phyloP scores from a whole-genome alignment of 2,329 filamentous ascomycete genomes.

The Aureobasidium uvarum region DNA sequence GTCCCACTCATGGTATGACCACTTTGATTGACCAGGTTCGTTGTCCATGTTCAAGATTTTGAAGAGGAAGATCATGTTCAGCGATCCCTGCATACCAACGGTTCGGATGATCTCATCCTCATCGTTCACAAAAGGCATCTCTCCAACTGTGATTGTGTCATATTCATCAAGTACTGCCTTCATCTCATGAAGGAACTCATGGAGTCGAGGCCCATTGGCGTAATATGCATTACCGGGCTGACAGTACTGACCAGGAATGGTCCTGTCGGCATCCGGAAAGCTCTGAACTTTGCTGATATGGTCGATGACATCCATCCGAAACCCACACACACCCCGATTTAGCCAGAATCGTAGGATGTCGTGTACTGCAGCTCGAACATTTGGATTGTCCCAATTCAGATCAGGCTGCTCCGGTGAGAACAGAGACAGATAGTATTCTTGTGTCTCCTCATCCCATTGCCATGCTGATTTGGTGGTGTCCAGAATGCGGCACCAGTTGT shows the following conservation, averaged over 20 bases:
- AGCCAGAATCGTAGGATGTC: conserved; percentile 65
- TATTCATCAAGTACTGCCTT: conserved; percentile 48
- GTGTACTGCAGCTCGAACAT: conserved; percentile 67
- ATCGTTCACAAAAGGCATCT: conserved; percentile 51
- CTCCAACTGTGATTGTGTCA: conserved; percentile 53
- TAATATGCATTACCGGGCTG: conserved; percentile 30
- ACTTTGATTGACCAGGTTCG: conserved; percentile 43
- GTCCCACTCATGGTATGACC: conserved; percentile 24
- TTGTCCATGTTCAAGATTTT: conserved; percentile 49
- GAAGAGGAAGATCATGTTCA: conserved; percentile 74
- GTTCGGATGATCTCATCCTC: conserved; percentile 52
- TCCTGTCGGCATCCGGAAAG: conserved; percentile 32
- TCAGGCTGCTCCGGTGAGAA: conserved; percentile 77
- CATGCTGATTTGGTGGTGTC: conserved; percentile 59
- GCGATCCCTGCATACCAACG: conserved; percentile 52
- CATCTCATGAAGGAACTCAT: conserved; percentile 50
- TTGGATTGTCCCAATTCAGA: conserved; percentile 76
- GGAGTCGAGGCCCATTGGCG: conserved; percentile 43
- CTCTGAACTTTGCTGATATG: conserved; percentile 33
- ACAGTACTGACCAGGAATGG: conserved; percentile 27
- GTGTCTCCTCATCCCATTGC: conserved; percentile 70
- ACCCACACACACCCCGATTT: conserved; percentile 59
- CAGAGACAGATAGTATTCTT: conserved; percentile 74
- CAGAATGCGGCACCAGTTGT: conserved; percentile 63
- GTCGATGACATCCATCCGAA: conserved; percentile 39